Base-by-base conservation (phyloP, 2,329 filamentous ascomycete genomes). In the Neofusicoccum laricinum region DNA sequence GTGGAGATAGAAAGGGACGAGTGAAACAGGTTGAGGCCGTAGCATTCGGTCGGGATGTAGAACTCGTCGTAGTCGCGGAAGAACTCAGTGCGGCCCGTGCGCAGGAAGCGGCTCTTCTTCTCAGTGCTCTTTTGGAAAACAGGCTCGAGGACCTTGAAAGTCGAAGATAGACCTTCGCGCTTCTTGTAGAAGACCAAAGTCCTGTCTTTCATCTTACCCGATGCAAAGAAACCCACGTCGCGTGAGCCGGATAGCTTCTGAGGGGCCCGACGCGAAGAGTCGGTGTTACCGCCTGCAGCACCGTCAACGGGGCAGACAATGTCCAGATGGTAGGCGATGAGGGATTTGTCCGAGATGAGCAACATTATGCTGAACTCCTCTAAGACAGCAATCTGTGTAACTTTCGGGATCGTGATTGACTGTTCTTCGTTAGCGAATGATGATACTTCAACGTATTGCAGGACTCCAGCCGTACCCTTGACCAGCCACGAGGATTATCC, bases 61-160 rank as follows among this genome's bases (percentile, higher is more conserved):
- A 99, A 99, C 70, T 98, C 95, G 79, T 99, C 95, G 75, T 93
- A 99, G 74, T 99, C 95, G 67, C 95, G 90, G 87, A 98, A 99
- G 71, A 94, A 94, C 71, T 99, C 95, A 0, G 94, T 97, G 66
- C 86, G 88, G 19, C 92, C 92, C 10, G 85, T 85, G 17, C 88
- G 81, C 73, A 86, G 88, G 68, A 89, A 81, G 8, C 92, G 88
- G 4, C 88, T 86, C 71, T 89, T 91, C 81, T 91, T 94, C 73
- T 96, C 91, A 0, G 91, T 89, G 0, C 93, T 90, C 74, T 97
- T 97, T 69, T 97, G 93, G 72, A 95, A 91, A 30, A 99, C 92
- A 0, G 95, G 95, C 75, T 99, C 95, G 8, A 99, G 86, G 12
- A 99, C 93, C 73, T 87, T 98, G 85, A 99, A 98, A 0, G 91